Evolutionary conservation across 495 filamentous ascomycete species (phyloP).

Genomic region (Lasiosphaeris hirsuta): DNA sequence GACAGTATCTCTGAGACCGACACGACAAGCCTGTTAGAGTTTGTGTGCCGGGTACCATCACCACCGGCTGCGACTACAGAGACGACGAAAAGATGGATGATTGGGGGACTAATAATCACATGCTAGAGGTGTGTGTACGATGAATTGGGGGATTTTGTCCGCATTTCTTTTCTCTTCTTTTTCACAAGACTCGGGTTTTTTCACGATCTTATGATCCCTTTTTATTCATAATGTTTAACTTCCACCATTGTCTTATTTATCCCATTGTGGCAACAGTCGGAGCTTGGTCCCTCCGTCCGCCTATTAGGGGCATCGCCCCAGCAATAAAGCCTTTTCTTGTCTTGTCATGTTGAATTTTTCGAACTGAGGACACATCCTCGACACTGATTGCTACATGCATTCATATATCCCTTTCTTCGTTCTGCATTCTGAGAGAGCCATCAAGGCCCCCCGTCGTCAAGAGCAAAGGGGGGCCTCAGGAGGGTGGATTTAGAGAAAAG

Average conservation of each 20-base stretch:
- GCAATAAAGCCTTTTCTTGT: no score
- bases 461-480: no score
- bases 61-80: neutral
- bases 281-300: neutral
- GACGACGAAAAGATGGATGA: constrained; percentile 1
- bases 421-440: no score
- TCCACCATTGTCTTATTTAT: neutral
- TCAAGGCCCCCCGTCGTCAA: no score
- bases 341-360: no score
- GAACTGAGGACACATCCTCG: no score
- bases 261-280: neutral
- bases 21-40: neutral
- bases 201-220: constrained; percentile 8
- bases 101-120: neutral
- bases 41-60: neutral
- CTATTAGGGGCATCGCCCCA: no score
- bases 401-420: no score
- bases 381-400: no score
- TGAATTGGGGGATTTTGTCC: neutral
- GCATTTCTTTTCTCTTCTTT: neutral
- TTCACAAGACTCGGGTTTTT: neutral
- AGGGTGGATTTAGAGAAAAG: no score
- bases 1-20: constrained; percentile 2
- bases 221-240: constrained; percentile 9
- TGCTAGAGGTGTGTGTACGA: constrained; percentile 4